These are phyloP conservation scores for Monascus ruber DNA, from an alignment of 2,329 filamentous ascomycete species.

Conservation along the genomic window DNA sequence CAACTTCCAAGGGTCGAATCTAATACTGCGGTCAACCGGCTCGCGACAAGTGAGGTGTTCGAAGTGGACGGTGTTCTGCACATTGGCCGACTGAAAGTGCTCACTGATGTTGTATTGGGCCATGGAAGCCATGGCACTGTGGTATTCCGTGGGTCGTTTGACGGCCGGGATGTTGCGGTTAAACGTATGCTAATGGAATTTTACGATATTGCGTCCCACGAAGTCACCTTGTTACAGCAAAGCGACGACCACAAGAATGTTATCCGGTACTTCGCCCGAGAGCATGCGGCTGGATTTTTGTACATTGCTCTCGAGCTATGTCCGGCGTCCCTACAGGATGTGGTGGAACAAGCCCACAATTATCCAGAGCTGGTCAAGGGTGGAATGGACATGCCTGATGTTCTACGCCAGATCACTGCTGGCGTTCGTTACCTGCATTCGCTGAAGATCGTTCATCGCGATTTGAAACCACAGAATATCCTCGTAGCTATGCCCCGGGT, in stretches of 20 bases:
- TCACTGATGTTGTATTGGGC: slow-evolving; percentile 50
- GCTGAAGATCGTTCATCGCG: slow-evolving; percentile 88
- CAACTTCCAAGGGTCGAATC: slow-evolving; percentile 42
- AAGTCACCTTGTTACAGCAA: slow-evolving; percentile 79
- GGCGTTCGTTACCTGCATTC: slow-evolving; percentile 83
- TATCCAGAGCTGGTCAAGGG: slow-evolving; percentile 54
- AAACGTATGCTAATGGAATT: slow-evolving; percentile 96
- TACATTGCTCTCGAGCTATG: slow-evolving; percentile 95
- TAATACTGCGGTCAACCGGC: slow-evolving; percentile 45
- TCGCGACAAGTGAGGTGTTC: slow-evolving; percentile 45
- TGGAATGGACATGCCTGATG: slow-evolving; percentile 62
- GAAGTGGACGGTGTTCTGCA: slow-evolving; percentile 49
- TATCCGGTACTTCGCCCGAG: slow-evolving; percentile 90
- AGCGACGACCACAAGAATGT: slow-evolving; percentile 96
- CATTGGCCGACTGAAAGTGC: slow-evolving; percentile 50
- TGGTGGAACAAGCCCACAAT: slow-evolving; percentile 63
- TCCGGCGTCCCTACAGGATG: slow-evolving; percentile 82
- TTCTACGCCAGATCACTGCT: slow-evolving; percentile 79
- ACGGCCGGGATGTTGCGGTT: slow-evolving; percentile 83
- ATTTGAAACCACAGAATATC: slow-evolving; percentile 96
- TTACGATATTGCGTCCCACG: slow-evolving; percentile 87
- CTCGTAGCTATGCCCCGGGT: slow-evolving; percentile 58
- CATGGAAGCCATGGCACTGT: slow-evolving; percentile 93
- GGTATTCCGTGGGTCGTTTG: slow-evolving; percentile 89
- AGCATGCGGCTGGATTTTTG: slow-evolving; percentile 76